phyloP scores from a whole-genome alignment of 208 protist genomes.

The Trypanosomatidae sp. region DNA sequence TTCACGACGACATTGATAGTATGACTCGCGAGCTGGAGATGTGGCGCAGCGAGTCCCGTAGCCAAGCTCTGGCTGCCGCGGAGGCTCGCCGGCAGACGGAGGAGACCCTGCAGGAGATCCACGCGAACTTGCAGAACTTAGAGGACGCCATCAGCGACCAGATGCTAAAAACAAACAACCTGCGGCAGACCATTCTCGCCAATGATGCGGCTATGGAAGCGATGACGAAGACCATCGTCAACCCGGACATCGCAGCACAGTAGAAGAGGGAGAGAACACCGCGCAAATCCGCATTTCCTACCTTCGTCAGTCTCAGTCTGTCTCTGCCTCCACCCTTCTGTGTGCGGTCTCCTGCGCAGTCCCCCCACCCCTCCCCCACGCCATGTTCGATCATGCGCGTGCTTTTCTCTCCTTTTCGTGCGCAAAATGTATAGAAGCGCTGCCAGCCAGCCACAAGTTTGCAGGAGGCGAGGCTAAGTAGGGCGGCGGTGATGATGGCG shows the following conservation, averaged over 20 bases:
- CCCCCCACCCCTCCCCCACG: not conserved
- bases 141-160: slow-evolving; percentile 90
- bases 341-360: not conserved
- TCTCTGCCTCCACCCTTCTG: not conserved
- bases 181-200: slow-evolving; percentile 72
- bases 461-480: not conserved
- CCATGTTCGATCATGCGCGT: not conserved
- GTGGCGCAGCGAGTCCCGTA: slow-evolving; percentile 88
- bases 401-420: not conserved
- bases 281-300: not conserved
- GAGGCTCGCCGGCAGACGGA: slow-evolving; percentile 82
- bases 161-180: slow-evolving; percentile 83
- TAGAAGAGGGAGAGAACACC: not conserved
- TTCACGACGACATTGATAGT: slow-evolving; percentile 90
- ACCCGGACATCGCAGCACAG: slow-evolving; percentile 51
- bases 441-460: not conserved
- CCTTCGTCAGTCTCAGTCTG: not conserved
- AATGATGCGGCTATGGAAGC: slow-evolving; percentile 80
- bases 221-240: slow-evolving; percentile 88
- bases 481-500: not conserved
- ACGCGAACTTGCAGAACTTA: slow-evolving; percentile 77
- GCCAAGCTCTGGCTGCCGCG: slow-evolving; percentile 70
- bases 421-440: not conserved
- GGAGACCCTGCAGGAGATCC: slow-evolving; percentile 81
- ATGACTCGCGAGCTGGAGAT: slow-evolving; percentile 90